phyloP scores from a whole-genome alignment of 257 asterid species.

The Gardenia jasminoides region DNA sequence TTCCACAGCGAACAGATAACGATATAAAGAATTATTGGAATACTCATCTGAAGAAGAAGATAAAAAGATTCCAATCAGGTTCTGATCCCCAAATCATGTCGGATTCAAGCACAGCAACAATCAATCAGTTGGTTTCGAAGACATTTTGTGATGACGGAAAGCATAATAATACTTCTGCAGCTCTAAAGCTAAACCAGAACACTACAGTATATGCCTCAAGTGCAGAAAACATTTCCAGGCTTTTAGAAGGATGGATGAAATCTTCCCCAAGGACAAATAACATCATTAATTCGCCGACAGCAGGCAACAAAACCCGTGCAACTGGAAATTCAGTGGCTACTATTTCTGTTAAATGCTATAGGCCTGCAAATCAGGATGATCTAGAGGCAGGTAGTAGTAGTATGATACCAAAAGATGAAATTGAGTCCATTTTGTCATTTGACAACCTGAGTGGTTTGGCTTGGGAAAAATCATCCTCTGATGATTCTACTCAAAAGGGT shows the following conservation, averaged over 20 bases:
- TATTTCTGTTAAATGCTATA: constrained; percentile 29
- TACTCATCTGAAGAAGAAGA: constrained; percentile 90
- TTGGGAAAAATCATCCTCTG: constrained; percentile 22
- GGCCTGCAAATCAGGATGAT: constrained; percentile 19
- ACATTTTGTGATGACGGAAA: constrained; percentile 9
- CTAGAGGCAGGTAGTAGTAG: constrained; percentile 10
- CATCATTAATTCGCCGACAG: neutral
- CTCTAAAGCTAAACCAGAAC: constrained; percentile 16
- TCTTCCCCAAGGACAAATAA: constrained; percentile 42
- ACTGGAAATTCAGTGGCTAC: neutral
- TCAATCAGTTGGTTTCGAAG: constrained; percentile 36
- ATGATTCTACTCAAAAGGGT: constrained; percentile 15
- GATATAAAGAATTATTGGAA: constrained; percentile 98
- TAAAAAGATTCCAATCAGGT: constrained; percentile 53
- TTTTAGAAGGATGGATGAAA: constrained; percentile 93
- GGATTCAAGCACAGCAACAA: constrained; percentile 20
- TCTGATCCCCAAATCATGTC: constrained; percentile 37
- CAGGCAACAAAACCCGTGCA: neutral
- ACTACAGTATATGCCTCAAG: constrained; percentile 81
- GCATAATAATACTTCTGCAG: constrained; percentile 13
- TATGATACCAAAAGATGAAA: constrained; percentile 32
- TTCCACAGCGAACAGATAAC: constrained; percentile 93
- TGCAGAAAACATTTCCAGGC: constrained; percentile 84
- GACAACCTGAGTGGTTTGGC: constrained; percentile 30
- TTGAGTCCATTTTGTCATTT: constrained; percentile 42